Evolutionary conservation across 257 asterid species (phyloP), one percentile per base, ranked within the genome.

Genomic region (Solanum gracilifrons): DNA sequence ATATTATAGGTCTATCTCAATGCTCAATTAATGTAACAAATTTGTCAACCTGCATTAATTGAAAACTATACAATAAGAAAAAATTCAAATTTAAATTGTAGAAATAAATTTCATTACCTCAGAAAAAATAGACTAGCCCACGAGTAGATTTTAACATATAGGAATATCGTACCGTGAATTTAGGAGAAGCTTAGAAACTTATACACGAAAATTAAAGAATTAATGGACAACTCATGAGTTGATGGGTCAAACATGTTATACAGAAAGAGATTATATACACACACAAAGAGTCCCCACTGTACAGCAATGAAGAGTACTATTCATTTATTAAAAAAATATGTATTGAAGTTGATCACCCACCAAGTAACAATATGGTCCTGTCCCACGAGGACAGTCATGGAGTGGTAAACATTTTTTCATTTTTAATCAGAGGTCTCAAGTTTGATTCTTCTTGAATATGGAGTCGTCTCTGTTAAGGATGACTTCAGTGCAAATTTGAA

Each of bases 11-110:
- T 32, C 69, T 82, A 11, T 82, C 48, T 82, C 21, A 82, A 29
- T 82, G 15, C 31, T 16, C 46, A 74, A 66, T 41, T 20, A 39
- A 25, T 64, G 23, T 10, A 60, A 35, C 36, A 79, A 83, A 21
- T 37, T 68, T 87, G 89, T 88, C 92, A 89, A 87, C 86, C 87
- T 21, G 5, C 18, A 76, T 71, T n/a, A 11, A n/a, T 62, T 87
- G 88, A 89, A 86, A 90, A 85, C 72, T 41, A 86, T 46, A 39
- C 0, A 7, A 21, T n/a, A 68, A 72, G 41, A 72, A 82, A 32
- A 86, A 79, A 48, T n/a, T 37, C 84, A 71, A 86, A 71, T 80
- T 13, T 15, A 79, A 55, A 60, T 66, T 88, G 58, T 48, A 36
- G 37, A 71, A 21, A 74, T 10, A 3, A 0, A 0, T 33, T 35